These are phyloP conservation scores for Saraca asoca DNA, from an alignment of 331 rosid genomes.

Conservation along the genomic window DNA sequence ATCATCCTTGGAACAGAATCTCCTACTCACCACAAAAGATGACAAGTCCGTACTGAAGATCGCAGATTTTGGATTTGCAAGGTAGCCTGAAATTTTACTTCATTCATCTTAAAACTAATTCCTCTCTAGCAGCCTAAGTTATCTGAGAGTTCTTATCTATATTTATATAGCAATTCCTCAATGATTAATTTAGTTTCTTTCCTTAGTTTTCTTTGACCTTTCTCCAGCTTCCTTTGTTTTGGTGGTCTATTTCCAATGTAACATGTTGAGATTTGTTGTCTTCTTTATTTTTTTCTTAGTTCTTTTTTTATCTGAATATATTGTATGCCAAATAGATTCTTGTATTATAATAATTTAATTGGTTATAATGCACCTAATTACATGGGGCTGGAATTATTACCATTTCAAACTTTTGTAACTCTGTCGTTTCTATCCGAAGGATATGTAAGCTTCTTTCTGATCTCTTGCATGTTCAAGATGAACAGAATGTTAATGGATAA, in stretches of 20 bases:
- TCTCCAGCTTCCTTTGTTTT: background rate
- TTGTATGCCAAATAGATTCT: background rate
- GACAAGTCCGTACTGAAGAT: conserved; percentile 82
- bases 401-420: background rate
- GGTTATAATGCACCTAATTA: background rate
- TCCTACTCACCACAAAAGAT: conserved; percentile 76
- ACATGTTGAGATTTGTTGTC: background rate
- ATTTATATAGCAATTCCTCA: no score
- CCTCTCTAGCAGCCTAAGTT: background rate
- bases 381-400: background rate
- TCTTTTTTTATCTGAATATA: background rate
- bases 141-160: no score
- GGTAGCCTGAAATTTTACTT: conserved; percentile 51
- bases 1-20: conserved; percentile 81
- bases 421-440: background rate
- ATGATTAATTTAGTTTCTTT: background rate
- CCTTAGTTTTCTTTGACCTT: background rate
- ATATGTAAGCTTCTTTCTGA: background rate
- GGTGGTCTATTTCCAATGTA: background rate
- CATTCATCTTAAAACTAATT: conserved; percentile 11
- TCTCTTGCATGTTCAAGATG: conserved; percentile 2
- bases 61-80: conserved; percentile 99
- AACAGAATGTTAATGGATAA: background rate
- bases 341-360: background rate
- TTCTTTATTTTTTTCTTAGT: background rate